These are phyloP conservation scores for Fusarium foetens DNA, from an alignment of 2,329 filamentous ascomycete genomes.

Conservation along the genomic window DNA sequence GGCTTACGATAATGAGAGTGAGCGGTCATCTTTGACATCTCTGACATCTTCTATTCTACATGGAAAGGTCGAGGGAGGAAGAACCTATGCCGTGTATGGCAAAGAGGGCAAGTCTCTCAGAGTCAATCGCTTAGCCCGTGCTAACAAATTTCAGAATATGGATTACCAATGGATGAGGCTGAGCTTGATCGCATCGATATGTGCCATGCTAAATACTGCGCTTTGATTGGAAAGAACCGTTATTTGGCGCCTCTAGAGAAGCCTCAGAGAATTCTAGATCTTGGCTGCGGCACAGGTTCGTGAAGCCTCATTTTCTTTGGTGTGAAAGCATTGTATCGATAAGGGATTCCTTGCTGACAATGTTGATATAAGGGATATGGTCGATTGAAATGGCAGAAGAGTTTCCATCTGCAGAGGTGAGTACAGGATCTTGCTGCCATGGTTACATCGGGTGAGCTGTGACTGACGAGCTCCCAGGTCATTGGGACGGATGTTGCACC, in stretches of 20 bases:
- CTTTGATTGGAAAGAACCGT: slow-evolving; percentile 42
- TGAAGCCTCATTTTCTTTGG: background rate
- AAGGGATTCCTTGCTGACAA: background rate
- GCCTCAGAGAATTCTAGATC: slow-evolving; percentile 46
- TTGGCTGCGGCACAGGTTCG: slow-evolving; percentile 47
- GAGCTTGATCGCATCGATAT: slow-evolving; percentile 56
- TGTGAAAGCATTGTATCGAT: no score
- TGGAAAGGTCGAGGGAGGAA: slow-evolving; percentile 45
- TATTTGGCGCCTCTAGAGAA: slow-evolving; percentile 39
- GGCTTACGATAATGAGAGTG: slow-evolving; percentile 31
- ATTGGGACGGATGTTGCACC: slow-evolving; percentile 38
- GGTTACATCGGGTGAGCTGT: background rate
- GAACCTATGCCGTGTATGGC: slow-evolving; percentile 50
- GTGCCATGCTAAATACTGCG: slow-evolving; percentile 51
- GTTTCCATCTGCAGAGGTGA: slow-evolving; percentile 28
- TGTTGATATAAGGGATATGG: slow-evolving; percentile 40
- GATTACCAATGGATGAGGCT: slow-evolving; percentile 53
- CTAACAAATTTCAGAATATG: slow-evolving; percentile 47
- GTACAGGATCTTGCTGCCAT: background rate
- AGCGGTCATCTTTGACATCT: slow-evolving; percentile 38
- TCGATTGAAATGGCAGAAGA: slow-evolving; percentile 53
- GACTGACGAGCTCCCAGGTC: slow-evolving; percentile 15
- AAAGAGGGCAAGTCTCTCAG: slow-evolving; percentile 41
- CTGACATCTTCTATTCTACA: slow-evolving; percentile 44
- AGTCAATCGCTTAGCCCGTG: no score